Conservation (phyloP, 305 asterid genomes). For the Rubia peregrina region DNA sequence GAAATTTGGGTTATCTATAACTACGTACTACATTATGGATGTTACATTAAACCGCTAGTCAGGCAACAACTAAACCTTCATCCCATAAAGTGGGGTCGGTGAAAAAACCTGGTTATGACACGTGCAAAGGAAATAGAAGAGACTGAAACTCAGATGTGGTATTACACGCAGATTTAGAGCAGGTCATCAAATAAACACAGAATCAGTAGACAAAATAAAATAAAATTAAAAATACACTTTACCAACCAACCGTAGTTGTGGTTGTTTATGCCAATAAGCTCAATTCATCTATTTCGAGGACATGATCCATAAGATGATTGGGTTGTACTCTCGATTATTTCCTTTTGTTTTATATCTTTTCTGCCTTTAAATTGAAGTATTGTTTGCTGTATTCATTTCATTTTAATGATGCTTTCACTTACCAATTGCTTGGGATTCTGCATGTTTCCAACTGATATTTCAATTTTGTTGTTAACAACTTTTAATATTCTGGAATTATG, state of each 20-base stretch:
- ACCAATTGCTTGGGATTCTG: too few species aligned
- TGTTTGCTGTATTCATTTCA: too few species aligned
- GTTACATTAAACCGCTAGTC: neutral
- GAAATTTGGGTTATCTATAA: neutral
- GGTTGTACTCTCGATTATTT: neutral
- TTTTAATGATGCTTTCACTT: too few species aligned
- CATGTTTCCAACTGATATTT: neutral
- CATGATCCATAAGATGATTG: conserved; percentile 55
- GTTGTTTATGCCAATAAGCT: conserved; percentile 91
- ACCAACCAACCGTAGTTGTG: conserved; percentile 64
- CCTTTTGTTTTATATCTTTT: too few species aligned
- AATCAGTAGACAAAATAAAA: neutral
- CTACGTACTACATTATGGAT: neutral
- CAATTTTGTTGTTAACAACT: neutral
- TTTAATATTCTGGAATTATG: neutral
- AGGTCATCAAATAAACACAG: neutral
- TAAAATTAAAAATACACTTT: neutral
- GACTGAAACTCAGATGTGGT: neutral
- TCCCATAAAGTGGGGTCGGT: neutral
- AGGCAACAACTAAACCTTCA: neutral
- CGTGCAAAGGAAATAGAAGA: neutral
- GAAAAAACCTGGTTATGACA: neutral
- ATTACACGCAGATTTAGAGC: neutral
- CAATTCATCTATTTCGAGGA: conserved; percentile 64
- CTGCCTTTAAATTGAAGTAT: too few species aligned